Base-by-base conservation (phyloP, 202 grass and related monocot genomes). In the Zoysia matrella region DNA sequence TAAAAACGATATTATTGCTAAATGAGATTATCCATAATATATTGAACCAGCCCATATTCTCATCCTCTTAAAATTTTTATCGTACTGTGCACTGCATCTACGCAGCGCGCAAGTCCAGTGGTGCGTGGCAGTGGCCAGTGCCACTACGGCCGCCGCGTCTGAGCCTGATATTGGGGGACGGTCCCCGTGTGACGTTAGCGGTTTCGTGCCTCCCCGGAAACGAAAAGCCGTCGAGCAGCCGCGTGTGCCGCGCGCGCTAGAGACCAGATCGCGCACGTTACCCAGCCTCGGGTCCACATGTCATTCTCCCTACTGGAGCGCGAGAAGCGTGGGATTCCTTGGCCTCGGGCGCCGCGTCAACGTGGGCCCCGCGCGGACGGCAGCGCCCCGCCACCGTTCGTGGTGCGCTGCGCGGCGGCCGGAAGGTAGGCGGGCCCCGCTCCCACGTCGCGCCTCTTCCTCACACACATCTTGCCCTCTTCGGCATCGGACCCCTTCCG, bases 341-440 rank as follows among this genome's bases (percentile, higher is more conserved):
- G 65, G 76, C 82, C 0, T 63, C 8, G 60, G 22, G 73, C 52
- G 73, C 53, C 65, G 47, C 82, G 82, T 63, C 66, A 71, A 74
- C 9, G 53, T 57, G 63, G 40, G 60, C 9, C 60, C 60, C 60
- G 60, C 60, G 7, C 3, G 64, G 64, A 42, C 64, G 48, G 61
- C 73, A 67, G 83, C 90, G 75, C 65, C 65, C 67, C 83, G 90
- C 79, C 83, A 83, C 90, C 90, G 86, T 92, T 79, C 86, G 74
- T 88, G 16, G 86, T 92, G 90, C 86, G 89, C 85, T 74, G 72
- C 54, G 53, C 72, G 48, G 53, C 47, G 60, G 46, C 53, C 52
- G 45, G 51, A 53, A 53, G 53, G 18, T 8, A 12, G 51, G 47
- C 56, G 60, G 60, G 60, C 60, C 60, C 22, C 22, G 18, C 8